A percentile compares a stretch with the other conserved stretches of the same genome.
These are phyloP conservation scores for Pythium diclinum DNA, from an alignment of 352 stramenopile genomes.

Conservation along the genomic window DNA sequence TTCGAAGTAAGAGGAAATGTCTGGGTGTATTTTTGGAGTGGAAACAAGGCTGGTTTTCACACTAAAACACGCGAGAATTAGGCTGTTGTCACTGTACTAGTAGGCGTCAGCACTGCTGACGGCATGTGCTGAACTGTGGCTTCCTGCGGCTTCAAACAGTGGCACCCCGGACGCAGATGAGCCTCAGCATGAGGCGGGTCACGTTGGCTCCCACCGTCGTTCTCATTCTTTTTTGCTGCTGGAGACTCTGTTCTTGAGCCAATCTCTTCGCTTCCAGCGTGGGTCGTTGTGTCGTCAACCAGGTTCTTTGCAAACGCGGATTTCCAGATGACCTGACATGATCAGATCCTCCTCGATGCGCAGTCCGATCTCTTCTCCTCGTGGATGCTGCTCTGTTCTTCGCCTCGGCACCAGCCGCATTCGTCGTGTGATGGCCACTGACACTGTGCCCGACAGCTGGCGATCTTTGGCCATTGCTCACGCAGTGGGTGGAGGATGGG, in stretches of 20 bases:
- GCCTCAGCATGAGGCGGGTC: neutral
- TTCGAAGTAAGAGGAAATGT: too few relatives aligned
- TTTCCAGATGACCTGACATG: neutral
- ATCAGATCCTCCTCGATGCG: neutral
- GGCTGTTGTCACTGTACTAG: too few relatives aligned
- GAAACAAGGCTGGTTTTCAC: too few relatives aligned
- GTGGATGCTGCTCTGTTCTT: neutral
- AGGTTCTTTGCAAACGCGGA: neutral
- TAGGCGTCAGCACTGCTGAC: too few relatives aligned
- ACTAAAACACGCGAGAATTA: too few relatives aligned
- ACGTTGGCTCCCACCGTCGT: neutral
- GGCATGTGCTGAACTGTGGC: too few relatives aligned
- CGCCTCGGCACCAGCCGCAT: neutral
- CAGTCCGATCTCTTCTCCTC: neutral
- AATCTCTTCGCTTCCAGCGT: neutral
- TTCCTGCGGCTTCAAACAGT: neutral
- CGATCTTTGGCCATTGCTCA: neutral
- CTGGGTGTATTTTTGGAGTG: too few relatives aligned
- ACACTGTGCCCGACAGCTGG: neutral
- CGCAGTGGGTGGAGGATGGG: neutral
- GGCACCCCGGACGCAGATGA: neutral
- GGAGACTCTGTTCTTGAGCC: neutral
- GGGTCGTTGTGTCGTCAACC: neutral
- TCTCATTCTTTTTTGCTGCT: neutral
- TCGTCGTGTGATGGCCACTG: neutral